phyloP scores from a whole-genome alignment of 495 filamentous ascomycete genomes.

The Penicillium roqueforti region DNA sequence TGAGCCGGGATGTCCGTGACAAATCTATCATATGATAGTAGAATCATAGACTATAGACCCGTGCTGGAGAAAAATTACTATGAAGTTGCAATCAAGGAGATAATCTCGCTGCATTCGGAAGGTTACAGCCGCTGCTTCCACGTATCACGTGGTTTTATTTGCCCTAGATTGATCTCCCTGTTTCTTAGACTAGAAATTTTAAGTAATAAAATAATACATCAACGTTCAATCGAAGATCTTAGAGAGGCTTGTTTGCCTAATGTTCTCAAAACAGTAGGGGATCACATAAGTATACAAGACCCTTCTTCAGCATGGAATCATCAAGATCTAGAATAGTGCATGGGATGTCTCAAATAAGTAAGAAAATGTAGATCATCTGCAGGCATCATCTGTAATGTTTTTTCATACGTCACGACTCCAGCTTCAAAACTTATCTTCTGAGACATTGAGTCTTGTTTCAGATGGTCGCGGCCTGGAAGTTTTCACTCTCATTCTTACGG shows the following conservation, averaged over 20 bases:
- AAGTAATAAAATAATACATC: too few relatives aligned
- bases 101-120: conserved; percentile 23
- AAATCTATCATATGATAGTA: not conserved
- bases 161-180: conserved; percentile 12
- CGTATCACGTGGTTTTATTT: conserved; percentile 14
- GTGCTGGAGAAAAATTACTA: not conserved
- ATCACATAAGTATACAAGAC: too few relatives aligned
- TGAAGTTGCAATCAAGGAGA: conserved; percentile 11
- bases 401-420: conserved; percentile 21
- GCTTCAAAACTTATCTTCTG: not conserved
- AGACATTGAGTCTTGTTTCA: not conserved
- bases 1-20: not conserved
- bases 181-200: not conserved
- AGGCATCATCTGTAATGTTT: conserved; percentile 8
- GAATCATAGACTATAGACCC: not conserved
- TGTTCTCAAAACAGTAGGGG: too few relatives aligned
- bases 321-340: not conserved
- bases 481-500: not conserved
- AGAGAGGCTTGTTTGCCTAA: too few relatives aligned
- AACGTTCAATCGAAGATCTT: not conserved
- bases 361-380: conserved; percentile 5
- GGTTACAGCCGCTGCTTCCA: conserved; percentile 21
- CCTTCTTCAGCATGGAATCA: not conserved
- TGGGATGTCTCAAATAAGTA: too few relatives aligned
- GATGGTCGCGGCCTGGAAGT: not conserved